A percentile compares a stretch with the other conserved stretches of the same genome.
These are phyloP conservation scores for Ceratocystis destructans DNA, from an alignment of 2,329 filamentous ascomycete genomes.

Conservation along the genomic window DNA sequence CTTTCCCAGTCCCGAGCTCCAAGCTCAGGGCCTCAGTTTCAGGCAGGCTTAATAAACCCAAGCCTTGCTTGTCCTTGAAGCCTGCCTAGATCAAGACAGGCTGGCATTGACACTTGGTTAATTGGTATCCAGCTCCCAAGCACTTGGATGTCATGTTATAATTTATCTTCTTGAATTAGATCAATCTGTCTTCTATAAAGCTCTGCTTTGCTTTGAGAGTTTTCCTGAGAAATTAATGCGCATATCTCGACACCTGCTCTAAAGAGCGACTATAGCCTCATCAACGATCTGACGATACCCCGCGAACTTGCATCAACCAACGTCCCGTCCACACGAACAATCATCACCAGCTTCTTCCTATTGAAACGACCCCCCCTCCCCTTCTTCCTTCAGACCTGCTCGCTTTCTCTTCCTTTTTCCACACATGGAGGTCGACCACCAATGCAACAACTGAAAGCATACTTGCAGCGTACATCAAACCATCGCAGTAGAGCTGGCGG, in stretches of 20 bases:
- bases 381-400: background rate
- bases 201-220: background rate
- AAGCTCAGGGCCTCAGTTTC: background rate
- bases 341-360: background rate
- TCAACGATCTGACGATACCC: background rate
- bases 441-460: background rate
- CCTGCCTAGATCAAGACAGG: background rate
- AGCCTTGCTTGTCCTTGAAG: background rate
- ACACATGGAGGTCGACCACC: background rate
- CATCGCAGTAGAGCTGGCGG: background rate
- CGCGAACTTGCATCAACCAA: background rate
- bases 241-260: background rate
- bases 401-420: too few relatives aligned
- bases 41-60: background rate
- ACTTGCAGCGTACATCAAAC: background rate
- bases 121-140: background rate
- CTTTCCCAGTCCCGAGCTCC: background rate
- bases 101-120: background rate
- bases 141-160: background rate
- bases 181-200: background rate
- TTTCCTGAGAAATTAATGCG: background rate
- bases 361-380: background rate
- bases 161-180: background rate
- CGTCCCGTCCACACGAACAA: too few relatives aligned
- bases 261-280: too few relatives aligned